These are phyloP conservation scores for Hanseniaspora jakobsenii DNA, from an alignment of 805 yeast genomes.

Conservation along the genomic window DNA sequence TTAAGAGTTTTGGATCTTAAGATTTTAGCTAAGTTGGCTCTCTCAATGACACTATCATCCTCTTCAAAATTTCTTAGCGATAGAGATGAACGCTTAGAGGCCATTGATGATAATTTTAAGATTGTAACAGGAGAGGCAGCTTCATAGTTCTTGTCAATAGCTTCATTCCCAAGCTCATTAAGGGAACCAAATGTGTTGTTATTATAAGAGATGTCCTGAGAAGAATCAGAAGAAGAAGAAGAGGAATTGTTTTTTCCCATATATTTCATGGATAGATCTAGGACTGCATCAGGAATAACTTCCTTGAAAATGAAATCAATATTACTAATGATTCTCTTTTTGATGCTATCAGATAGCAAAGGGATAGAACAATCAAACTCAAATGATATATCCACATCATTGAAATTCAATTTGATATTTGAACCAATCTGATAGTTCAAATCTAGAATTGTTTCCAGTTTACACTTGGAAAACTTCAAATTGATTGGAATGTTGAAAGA, in stretches of 20 bases:
- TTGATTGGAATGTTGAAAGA: constrained; percentile 29
- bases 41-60: constrained; percentile 38
- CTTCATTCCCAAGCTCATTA: too few relatives aligned
- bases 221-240: too few relatives aligned
- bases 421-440: constrained; percentile 16
- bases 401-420: constrained; percentile 29
- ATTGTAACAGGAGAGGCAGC: constrained; percentile 55
- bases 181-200: too few relatives aligned
- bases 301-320: constrained; percentile 28
- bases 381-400: constrained; percentile 29
- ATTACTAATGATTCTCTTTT: constrained; percentile 27
- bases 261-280: constrained; percentile 21
- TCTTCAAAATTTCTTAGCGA: constrained; percentile 32
- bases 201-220: too few relatives aligned
- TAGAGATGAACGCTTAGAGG: constrained; percentile 68
- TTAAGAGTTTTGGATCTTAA: constrained; percentile 5
- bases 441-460: constrained; percentile 28
- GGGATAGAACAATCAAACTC: constrained; percentile 29
- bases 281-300: constrained; percentile 27
- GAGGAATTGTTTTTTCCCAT: constrained; percentile 2
- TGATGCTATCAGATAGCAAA: constrained; percentile 27
- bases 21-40: constrained; percentile 23
- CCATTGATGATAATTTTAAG: constrained; percentile 53
- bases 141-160: too few relatives aligned
- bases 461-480: constrained; percentile 27